Percentiles rank a stretch among this genome's conserved stretches.
Evolutionary conservation across 805 yeast genomes (phyloP).

Genomic region (Grigorovia transvaalensis): DNA sequence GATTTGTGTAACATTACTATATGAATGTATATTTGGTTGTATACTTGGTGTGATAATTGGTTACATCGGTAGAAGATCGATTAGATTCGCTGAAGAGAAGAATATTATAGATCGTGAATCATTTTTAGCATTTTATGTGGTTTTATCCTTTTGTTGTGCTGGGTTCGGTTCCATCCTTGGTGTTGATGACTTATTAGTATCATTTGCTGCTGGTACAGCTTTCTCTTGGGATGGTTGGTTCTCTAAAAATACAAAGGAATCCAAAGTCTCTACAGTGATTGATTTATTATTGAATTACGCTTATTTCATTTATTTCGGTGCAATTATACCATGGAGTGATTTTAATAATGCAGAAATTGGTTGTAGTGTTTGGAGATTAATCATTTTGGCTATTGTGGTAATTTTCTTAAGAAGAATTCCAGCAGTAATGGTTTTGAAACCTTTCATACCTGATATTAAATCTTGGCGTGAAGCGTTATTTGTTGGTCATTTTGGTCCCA

Average conservation of each 20-base stretch:
- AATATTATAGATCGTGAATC: constrained; percentile 80
- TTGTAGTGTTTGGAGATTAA: constrained; percentile 66
- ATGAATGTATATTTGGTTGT: constrained; percentile 75
- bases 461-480: constrained; percentile 91
- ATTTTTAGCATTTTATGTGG: constrained; percentile 73
- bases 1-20: constrained; percentile 64
- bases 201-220: constrained; percentile 89
- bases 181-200: constrained; percentile 77
- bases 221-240: constrained; percentile 93
- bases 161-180: constrained; percentile 85
- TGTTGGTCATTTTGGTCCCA: constrained; percentile 94
- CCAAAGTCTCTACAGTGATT: constrained; percentile 83
- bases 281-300: constrained; percentile 75
- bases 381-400: constrained; percentile 62
- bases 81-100: constrained; percentile 60
- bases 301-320: constrained; percentile 82
- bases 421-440: constrained; percentile 62
- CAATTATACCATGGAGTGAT: constrained; percentile 80
- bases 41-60: constrained; percentile 68
- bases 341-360: constrained; percentile 58
- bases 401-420: constrained; percentile 75
- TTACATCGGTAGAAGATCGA: constrained; percentile 54
- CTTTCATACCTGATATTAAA: constrained; percentile 76
- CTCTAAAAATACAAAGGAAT: constrained; percentile 69
- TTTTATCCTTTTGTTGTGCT: constrained; percentile 73